Conservation (phyloP, 2,329 filamentous ascomycete species). For the Sordariomycetes sp. region DNA sequence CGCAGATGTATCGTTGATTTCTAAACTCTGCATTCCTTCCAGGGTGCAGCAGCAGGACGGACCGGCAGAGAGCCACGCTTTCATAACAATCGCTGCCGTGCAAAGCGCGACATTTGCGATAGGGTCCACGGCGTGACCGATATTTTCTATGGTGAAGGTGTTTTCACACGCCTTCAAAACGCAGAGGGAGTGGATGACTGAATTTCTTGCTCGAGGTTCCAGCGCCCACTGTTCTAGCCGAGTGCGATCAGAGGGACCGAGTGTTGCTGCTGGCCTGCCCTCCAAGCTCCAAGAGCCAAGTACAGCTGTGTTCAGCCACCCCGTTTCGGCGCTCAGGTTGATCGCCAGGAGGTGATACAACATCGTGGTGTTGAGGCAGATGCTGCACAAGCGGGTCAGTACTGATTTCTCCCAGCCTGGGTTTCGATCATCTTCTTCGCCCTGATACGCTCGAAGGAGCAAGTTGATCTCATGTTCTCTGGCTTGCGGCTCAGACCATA, state of each 20-base stretch:
- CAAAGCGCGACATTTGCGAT: conserved; percentile 21
- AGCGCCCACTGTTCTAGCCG: conserved; percentile 18
- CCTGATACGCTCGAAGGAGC: conserved; percentile 17
- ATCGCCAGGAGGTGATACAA: conserved; percentile 26
- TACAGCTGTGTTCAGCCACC: not conserved
- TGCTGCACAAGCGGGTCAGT: conserved; percentile 15
- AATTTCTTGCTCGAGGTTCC: conserved; percentile 17
- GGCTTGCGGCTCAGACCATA: conserved; percentile 6
- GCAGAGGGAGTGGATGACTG: conserved; percentile 21
- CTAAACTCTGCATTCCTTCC: too few species aligned
- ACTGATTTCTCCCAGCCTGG: conserved; percentile 13
- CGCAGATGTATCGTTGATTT: too few species aligned
- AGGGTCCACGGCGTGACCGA: conserved; percentile 16
- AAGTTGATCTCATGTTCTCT: conserved; percentile 6
- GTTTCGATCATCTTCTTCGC: conserved; percentile 14
- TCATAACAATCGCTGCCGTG: conserved; percentile 20
- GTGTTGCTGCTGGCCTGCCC: not conserved
- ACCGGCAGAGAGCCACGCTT: conserved; percentile 26
- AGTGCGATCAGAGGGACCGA: not conserved
- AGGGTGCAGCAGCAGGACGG: too few species aligned
- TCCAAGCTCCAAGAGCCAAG: not conserved
- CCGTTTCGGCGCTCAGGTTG: conserved; percentile 22
- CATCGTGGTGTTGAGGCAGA: conserved; percentile 21
- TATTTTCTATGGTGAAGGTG: not conserved
- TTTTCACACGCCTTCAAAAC: conserved; percentile 18